phyloP scores from a whole-genome alignment of 2,329 filamentous ascomycete species.

The Apiospora marii region DNA sequence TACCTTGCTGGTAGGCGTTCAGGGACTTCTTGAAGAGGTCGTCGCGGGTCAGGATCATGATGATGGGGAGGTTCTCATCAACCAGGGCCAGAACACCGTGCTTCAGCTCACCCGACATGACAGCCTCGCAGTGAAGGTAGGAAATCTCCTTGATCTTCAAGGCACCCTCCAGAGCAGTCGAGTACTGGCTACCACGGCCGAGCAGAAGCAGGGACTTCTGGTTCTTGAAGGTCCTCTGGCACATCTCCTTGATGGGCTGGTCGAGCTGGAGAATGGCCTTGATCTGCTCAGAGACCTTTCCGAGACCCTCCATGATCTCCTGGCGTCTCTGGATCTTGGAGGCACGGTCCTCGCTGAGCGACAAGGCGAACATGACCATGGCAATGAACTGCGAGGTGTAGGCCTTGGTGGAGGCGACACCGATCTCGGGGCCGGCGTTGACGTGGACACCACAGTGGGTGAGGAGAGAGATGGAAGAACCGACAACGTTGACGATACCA shows the following conservation, averaged over 20 bases:
- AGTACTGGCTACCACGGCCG: slow-evolving; percentile 94
- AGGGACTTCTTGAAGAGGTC: slow-evolving; percentile 98
- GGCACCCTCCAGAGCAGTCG: slow-evolving; percentile 94
- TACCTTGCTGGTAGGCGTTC: slow-evolving; percentile 98
- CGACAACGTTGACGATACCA: slow-evolving; percentile 98
- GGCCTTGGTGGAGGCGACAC: slow-evolving; percentile 98
- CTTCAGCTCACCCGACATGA: slow-evolving; percentile 99
- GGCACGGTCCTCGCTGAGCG: slow-evolving; percentile 93
- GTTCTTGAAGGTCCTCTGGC: slow-evolving; percentile 90
- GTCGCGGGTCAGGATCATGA: slow-evolving; percentile 98
- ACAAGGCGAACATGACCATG: slow-evolving; percentile 99
- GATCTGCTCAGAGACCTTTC: slow-evolving; percentile 89
- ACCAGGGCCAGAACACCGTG: slow-evolving; percentile 97
- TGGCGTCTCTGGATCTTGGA: slow-evolving; percentile 91
- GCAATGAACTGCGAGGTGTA: slow-evolving; percentile 99
- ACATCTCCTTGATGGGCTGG: slow-evolving; percentile 92
- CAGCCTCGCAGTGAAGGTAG: slow-evolving; percentile 98
- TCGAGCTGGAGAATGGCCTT: slow-evolving; percentile 90
- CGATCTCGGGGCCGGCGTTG: slow-evolving; percentile 98
- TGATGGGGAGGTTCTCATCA: slow-evolving; percentile 97
- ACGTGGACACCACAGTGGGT: slow-evolving; percentile 99
- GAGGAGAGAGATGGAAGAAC: slow-evolving; percentile 96
- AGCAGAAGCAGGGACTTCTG: slow-evolving; percentile 96
- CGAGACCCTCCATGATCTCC: slow-evolving; percentile 95
- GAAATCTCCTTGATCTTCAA: slow-evolving; percentile 99